Conservation (phyloP, 2,329 filamentous ascomycete genomes). For the Stagonosporopsis chrysanthemi region DNA sequence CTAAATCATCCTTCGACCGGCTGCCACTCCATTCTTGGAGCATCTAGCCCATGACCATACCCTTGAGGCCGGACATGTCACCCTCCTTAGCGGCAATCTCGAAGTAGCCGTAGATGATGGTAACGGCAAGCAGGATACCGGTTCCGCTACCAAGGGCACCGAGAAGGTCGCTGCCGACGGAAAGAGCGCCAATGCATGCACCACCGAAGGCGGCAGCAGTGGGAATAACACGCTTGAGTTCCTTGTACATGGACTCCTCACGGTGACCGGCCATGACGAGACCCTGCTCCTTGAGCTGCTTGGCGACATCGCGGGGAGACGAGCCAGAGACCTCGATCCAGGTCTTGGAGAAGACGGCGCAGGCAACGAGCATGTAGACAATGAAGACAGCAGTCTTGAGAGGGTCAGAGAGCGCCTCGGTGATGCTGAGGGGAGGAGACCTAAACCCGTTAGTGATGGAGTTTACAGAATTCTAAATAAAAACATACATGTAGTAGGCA, state of each 20-base stretch:
- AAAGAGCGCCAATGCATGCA: conserved; percentile 97
- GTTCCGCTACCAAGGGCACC: conserved; percentile 96
- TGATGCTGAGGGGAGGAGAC: conserved; percentile 95
- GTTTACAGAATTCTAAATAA: background rate
- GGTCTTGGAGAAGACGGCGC: conserved; percentile 99
- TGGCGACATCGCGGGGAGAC: conserved; percentile 95
- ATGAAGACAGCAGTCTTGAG: conserved; percentile 97
- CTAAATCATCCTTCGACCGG: conserved; percentile 1
- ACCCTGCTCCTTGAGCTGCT: conserved; percentile 99
- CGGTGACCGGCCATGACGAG: conserved; percentile 99
- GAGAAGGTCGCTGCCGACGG: conserved; percentile 92
- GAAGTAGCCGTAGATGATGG: conserved; percentile 99
- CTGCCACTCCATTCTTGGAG: background rate
- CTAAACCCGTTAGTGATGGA: conserved; percentile 32
- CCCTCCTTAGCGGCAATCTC: conserved; percentile 99
- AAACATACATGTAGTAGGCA: conserved; percentile 88
- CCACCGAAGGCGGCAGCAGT: conserved; percentile 98
- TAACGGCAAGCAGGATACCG: conserved; percentile 97
- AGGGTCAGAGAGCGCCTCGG: conserved; percentile 93
- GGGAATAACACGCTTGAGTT: conserved; percentile 98
- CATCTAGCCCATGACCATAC: conserved; percentile 65
- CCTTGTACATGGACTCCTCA: conserved; percentile 99
- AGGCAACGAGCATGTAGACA: conserved; percentile 96
- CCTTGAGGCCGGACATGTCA: conserved; percentile 81
- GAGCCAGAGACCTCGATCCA: conserved; percentile 99